A percentile compares a stretch with the other conserved stretches of the same genome.
These are phyloP conservation scores for Penicillium brasilianum DNA, from an alignment of 2,329 filamentous ascomycete species.

Conservation along the genomic window DNA sequence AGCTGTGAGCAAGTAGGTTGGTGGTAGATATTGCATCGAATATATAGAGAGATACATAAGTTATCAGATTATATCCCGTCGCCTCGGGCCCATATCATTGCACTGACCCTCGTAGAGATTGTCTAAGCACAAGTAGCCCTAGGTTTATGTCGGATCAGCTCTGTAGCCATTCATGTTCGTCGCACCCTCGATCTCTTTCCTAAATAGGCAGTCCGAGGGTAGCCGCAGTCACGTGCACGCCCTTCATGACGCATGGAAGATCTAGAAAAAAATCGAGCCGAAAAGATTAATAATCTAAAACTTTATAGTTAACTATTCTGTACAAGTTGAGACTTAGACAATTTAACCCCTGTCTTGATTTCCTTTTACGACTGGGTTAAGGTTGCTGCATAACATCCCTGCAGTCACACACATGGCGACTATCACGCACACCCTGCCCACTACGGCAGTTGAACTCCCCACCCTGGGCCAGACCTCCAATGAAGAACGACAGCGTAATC, in stretches of 20 bases:
- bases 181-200: neutral
- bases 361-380: neutral
- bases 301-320: neutral
- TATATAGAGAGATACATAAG: neutral
- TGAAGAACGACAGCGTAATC: constrained; percentile 25
- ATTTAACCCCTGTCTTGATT: neutral
- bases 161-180: neutral
- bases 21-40: neutral
- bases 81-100: neutral
- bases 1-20: constrained; percentile 25
- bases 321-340: neutral
- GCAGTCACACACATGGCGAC: constrained; percentile 21
- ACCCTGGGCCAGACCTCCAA: constrained; percentile 10
- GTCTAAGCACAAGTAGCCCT: too few relatives aligned
- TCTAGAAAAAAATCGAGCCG: neutral
- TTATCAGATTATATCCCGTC: neutral
- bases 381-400: neutral
- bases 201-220: constrained; percentile 10
- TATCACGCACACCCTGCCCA: constrained; percentile 21
- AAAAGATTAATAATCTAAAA: neutral
- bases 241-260: neutral
- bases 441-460: constrained; percentile 25
- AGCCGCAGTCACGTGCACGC: constrained; percentile 17
- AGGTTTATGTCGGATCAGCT: neutral
- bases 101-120: neutral